Conservation (phyloP, 2,329 filamentous ascomycete genomes). For the Botrytis fragariae region DNA sequence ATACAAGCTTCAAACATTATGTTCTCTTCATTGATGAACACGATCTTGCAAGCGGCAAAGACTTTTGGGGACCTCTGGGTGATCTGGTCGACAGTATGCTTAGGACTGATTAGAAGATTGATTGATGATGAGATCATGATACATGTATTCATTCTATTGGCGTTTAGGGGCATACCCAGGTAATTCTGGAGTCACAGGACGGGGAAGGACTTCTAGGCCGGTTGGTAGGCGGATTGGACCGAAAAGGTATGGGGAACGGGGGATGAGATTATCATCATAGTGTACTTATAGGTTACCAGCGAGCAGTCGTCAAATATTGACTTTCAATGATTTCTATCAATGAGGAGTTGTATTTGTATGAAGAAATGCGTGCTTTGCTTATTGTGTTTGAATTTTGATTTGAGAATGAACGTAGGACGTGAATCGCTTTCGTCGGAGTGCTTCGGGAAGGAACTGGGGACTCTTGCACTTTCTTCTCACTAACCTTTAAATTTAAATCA, state of each 20-base stretch:
- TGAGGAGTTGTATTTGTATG: not conserved
- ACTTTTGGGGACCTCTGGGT: conserved; percentile 94
- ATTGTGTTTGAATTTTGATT: not conserved
- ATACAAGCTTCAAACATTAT: conserved; percentile 99
- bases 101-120: conserved; percentile 63
- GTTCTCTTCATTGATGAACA: conserved; percentile 99
- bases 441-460: not conserved
- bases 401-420: not conserved
- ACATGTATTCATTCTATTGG: conserved; percentile 28
- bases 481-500: not conserved
- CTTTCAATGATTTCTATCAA: not conserved
- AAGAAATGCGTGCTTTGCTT: not conserved
- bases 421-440: not conserved
- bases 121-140: conserved; percentile 24
- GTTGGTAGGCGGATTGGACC: not conserved
- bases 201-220: conserved; percentile 23
- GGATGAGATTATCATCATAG: conserved; percentile 8
- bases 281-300: conserved; percentile 19
- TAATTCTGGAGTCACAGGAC: conserved; percentile 11
- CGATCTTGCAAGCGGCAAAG: conserved; percentile 83
- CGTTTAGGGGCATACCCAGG: conserved; percentile 28
- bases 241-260: conserved; percentile 9
- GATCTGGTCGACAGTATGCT: conserved; percentile 98
- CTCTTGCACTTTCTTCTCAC: not conserved
- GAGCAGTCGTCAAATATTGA: conserved; percentile 16